These are phyloP conservation scores for Xylaria bambusicola DNA, from an alignment of 495 filamentous ascomycete genomes.

Conservation along the genomic window DNA sequence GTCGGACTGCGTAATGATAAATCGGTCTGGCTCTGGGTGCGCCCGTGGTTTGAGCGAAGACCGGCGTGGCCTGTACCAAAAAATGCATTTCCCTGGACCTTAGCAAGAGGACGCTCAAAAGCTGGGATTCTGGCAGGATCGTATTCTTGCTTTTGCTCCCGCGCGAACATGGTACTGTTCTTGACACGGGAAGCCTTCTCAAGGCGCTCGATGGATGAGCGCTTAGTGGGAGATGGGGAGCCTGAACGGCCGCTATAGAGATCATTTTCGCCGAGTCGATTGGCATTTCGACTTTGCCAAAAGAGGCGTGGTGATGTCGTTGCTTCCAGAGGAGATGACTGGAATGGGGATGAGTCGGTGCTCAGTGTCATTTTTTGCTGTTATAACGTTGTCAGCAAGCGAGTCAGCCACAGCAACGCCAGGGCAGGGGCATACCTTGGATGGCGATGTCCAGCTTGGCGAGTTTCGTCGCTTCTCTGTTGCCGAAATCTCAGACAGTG, in stretches of 20 bases:
- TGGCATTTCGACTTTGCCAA: constrained; percentile 79
- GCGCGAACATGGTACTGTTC: constrained; percentile 93
- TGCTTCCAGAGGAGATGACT: constrained; percentile 66
- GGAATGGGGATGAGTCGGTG: constrained; percentile 73
- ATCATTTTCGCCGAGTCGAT: constrained; percentile 68
- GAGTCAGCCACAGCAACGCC: neutral
- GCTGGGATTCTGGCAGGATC: constrained; percentile 75
- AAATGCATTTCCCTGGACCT: constrained; percentile 66
- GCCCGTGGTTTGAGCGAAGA: constrained; percentile 47
- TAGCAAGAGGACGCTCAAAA: constrained; percentile 76
- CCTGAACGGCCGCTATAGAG: constrained; percentile 59
- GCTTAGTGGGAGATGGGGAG: constrained; percentile 68
- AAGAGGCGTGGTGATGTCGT: constrained; percentile 76
- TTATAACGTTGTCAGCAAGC: constrained; percentile 18
- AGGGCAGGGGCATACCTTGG: constrained; percentile 55
- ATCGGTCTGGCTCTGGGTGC: constrained; percentile 51
- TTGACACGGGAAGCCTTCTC: constrained; percentile 93
- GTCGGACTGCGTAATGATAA: constrained; percentile 46
- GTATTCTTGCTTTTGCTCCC: constrained; percentile 86
- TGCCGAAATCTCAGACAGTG: constrained; percentile 60
- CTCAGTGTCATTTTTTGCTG: constrained; percentile 55
- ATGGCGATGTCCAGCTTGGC: constrained; percentile 69
- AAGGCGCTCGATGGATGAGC: constrained; percentile 88
- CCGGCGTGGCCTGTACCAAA: constrained; percentile 49
- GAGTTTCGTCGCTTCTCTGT: constrained; percentile 68